A percentile compares a stretch with the other conserved stretches of the same genome.
phyloP scores from a whole-genome alignment of 257 asterid genomes.

The Solanum ossicruentum region DNA sequence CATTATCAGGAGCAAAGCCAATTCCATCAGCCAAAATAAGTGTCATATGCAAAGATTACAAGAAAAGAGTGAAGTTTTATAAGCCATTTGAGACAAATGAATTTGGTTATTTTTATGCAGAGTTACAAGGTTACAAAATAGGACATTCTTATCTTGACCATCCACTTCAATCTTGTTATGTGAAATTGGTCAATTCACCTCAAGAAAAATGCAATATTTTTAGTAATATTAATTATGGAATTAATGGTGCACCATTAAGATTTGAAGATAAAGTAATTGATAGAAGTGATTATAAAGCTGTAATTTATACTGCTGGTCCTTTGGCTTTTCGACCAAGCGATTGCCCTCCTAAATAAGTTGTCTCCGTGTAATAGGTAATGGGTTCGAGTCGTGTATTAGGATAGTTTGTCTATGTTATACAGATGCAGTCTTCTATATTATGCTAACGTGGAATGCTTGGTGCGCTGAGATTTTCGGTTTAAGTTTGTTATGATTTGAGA shows the following conservation, averaged over 20 bases:
- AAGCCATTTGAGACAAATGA: constrained; percentile 43
- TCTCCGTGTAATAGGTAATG: neutral
- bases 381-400: neutral
- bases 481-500: neutral
- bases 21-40: constrained; percentile 38
- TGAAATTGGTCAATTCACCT: constrained; percentile 63
- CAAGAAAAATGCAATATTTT: constrained; percentile 34
- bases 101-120: constrained; percentile 66
- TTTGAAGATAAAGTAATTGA: constrained; percentile 45
- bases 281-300: constrained; percentile 42
- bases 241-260: constrained; percentile 55
- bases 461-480: neutral
- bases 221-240: constrained; percentile 65
- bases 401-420: too few relatives aligned
- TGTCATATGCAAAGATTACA: constrained; percentile 62
- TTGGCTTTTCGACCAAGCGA: constrained; percentile 69
- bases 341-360: constrained; percentile 31
- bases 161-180: constrained; percentile 76
- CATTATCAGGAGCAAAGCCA: constrained; percentile 37
- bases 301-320: constrained; percentile 59
- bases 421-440: too few relatives aligned
- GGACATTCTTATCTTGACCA: constrained; percentile 62
- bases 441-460: neutral
- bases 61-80: constrained; percentile 49
- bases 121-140: constrained; percentile 60